Conservation (phyloP, 169 alveolate species). For the Cytauxzoon felis region DNA sequence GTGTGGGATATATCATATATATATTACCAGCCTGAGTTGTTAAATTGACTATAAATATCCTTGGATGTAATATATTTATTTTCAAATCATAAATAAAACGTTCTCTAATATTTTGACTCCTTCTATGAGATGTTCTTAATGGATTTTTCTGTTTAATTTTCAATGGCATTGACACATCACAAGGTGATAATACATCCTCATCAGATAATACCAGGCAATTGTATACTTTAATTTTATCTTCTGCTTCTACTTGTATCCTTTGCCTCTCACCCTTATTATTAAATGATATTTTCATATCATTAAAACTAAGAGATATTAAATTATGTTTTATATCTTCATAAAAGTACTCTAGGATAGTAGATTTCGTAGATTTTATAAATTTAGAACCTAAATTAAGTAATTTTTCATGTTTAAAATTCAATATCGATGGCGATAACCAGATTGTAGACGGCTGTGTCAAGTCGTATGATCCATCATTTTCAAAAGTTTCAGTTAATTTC, state of each 20-base stretch:
- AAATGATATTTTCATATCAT: conserved; percentile 9
- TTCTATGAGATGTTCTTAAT: conserved; percentile 66
- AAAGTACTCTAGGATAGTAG: too few relatives aligned
- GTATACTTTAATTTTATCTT: conserved; percentile 31
- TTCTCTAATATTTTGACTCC: conserved; percentile 61
- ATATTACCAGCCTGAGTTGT: conserved; percentile 53
- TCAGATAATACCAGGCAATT: conserved; percentile 29
- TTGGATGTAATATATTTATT: conserved; percentile 58
- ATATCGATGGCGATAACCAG: too few relatives aligned
- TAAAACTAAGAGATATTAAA: conserved; percentile 18
- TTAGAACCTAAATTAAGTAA: too few relatives aligned
- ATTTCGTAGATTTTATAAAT: too few relatives aligned
- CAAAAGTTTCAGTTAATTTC: too few relatives aligned
- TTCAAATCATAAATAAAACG: conserved; percentile 61
- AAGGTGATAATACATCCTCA: conserved; percentile 1
- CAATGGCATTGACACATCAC: conserved; percentile 64
- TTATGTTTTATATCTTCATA: too few relatives aligned
- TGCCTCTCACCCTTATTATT: conserved; percentile 27
- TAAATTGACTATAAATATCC: conserved; percentile 22
- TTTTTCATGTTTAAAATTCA: too few relatives aligned
- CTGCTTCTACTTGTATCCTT: conserved; percentile 24
- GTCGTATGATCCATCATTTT: too few relatives aligned
- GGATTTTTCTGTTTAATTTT: conserved; percentile 63
- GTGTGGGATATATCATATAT: neutral
- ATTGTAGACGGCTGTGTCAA: too few relatives aligned